Percentiles rank a stretch among this genome's conserved stretches.
These are phyloP conservation scores for Eruca vesicaria DNA, from an alignment of 441 rosid genomes.

Conservation along the genomic window DNA sequence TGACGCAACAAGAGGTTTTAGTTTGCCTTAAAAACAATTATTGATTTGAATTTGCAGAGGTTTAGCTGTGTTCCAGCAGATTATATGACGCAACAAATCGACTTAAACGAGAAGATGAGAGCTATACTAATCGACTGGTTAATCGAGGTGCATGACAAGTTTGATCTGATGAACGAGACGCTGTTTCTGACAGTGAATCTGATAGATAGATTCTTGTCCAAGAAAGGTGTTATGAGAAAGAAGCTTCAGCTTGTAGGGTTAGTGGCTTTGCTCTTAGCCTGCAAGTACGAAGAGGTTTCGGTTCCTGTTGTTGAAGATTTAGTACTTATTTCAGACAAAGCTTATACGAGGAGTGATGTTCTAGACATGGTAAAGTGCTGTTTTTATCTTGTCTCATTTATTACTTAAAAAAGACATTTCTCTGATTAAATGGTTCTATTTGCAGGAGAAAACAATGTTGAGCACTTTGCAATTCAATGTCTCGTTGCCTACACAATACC, in stretches of 20 bases:
- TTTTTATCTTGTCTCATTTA: neutral
- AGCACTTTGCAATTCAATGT: conserved; percentile 72
- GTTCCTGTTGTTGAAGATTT: conserved; percentile 85
- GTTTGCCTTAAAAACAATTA: neutral
- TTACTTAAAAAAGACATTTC: neutral
- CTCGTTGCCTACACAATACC: conserved; percentile 84
- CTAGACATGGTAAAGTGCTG: conserved; percentile 62
- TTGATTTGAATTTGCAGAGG: conserved; percentile 42
- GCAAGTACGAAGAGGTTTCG: conserved; percentile 98
- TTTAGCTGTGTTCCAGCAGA: conserved; percentile 53
- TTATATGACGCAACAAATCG: conserved; percentile 75
- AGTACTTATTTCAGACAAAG: conserved; percentile 84
- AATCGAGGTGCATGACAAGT: conserved; percentile 97
- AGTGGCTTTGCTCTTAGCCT: conserved; percentile 89
- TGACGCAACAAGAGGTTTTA: neutral
- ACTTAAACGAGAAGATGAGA: conserved; percentile 90
- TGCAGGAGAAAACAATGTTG: conserved; percentile 70
- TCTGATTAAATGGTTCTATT: neutral
- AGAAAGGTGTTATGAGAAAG: conserved; percentile 66
- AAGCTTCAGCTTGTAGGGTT: conserved; percentile 93
- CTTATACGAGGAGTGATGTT: conserved; percentile 73
- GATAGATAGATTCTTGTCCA: conserved; percentile 85
- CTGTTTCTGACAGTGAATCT: conserved; percentile 85
- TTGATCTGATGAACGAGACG: conserved; percentile 85
- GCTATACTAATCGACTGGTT: conserved; percentile 95